phyloP scores from a whole-genome alignment of 352 stramenopile genomes.

The Aphanomyces euteiches region DNA sequence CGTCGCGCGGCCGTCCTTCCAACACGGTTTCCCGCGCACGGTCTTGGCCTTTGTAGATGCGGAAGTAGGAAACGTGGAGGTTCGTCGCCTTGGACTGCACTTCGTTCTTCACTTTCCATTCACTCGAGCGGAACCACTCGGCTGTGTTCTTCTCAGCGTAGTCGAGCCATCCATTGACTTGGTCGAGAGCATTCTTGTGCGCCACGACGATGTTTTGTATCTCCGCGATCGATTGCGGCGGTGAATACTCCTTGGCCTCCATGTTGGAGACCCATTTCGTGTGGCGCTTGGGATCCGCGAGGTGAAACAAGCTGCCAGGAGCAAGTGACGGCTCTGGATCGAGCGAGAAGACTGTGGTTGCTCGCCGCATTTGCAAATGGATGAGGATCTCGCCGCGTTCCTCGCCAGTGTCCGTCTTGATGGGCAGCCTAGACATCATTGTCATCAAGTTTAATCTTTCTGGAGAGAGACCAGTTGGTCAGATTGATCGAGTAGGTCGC shows the following conservation, averaged over 20 bases:
- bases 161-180: slow-evolving; percentile 9
- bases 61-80: slow-evolving; percentile 80
- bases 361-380: slow-evolving; percentile 16
- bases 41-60: slow-evolving; percentile 40
- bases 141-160: background rate
- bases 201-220: slow-evolving; percentile 4
- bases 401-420: slow-evolving; percentile 11
- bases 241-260: background rate
- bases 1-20: slow-evolving; percentile 19
- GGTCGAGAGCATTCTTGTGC: background rate
- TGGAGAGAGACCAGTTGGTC: slow-evolving; percentile 4
- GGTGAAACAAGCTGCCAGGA: slow-evolving; percentile 16
- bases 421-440: slow-evolving; percentile 2
- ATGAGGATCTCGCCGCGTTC: slow-evolving; percentile 21
- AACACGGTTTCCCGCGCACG: background rate
- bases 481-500: slow-evolving; percentile 23
- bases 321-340: slow-evolving; percentile 9
- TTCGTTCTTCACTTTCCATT: slow-evolving; percentile 73
- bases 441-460: background rate
- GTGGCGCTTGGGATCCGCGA: slow-evolving; percentile 24
- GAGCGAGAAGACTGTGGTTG: slow-evolving; percentile 3
- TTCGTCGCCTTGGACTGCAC: slow-evolving; percentile 81
- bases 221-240: slow-evolving; percentile 9
- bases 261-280: slow-evolving; percentile 1
- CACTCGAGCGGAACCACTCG: slow-evolving; percentile 67